phyloP scores from a whole-genome alignment of 2,329 filamentous ascomycete species.

The Stachybotrys echinatus region DNA sequence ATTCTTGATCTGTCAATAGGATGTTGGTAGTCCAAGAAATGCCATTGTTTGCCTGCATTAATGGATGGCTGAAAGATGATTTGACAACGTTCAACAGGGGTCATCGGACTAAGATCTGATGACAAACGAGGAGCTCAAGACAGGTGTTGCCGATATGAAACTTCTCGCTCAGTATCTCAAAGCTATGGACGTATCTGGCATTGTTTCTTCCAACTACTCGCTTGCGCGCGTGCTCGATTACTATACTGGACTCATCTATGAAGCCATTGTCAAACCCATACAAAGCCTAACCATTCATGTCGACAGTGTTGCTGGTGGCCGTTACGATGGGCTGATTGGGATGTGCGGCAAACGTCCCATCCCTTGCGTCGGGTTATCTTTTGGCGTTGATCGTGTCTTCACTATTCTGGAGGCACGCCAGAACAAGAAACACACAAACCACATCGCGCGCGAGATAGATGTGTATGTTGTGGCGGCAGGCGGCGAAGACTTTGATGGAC shows the following conservation, averaged over 20 bases:
- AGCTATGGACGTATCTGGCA: conserved; percentile 65
- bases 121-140: conserved; percentile 69
- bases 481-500: conserved; percentile 62
- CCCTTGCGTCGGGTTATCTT: conserved; percentile 63
- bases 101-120: conserved; percentile 60
- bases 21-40: no score
- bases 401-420: conserved; percentile 70
- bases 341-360: conserved; percentile 90
- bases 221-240: conserved; percentile 90
- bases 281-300: conserved; percentile 51
- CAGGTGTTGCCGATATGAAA: conserved; percentile 75
- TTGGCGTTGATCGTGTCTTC: conserved; percentile 93
- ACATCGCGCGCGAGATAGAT: conserved; percentile 37
- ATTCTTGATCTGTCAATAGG: no score
- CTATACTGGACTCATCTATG: conserved; percentile 87
- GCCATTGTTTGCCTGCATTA: no score
- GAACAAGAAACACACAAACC: not conserved
- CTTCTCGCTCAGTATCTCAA: conserved; percentile 79
- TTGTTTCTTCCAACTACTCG: conserved; percentile 83
- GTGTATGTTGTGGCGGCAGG: conserved; percentile 95
- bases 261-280: conserved; percentile 55
- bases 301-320: conserved; percentile 81
- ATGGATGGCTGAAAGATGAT: no score
- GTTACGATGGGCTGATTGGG: conserved; percentile 88
- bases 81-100: no score